Conservation (phyloP, 192 early-diverging fungal genomes). For the Podila verticillata region DNA sequence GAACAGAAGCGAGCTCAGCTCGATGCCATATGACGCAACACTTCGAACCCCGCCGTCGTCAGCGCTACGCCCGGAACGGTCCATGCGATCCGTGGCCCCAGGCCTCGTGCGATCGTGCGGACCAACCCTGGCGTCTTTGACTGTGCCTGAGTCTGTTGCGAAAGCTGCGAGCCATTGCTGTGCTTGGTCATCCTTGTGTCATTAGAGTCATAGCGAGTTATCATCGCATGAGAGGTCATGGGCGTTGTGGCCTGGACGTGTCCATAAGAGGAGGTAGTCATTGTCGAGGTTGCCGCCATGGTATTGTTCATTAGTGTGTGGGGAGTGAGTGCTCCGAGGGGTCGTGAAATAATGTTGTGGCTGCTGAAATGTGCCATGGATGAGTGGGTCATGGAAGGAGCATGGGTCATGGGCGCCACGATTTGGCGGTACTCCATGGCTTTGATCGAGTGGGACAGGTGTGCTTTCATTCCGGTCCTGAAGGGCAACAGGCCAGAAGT, state of each 20-base stretch:
- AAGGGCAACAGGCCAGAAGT: conserved; percentile 10
- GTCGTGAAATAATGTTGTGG: neutral
- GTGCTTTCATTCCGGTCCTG: neutral
- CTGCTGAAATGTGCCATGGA: neutral
- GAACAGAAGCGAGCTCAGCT: neutral
- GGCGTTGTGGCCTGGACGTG: conserved; percentile 1
- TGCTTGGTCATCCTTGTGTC: conserved; percentile 1
- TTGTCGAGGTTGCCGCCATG: neutral
- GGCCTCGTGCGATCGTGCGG: conserved; percentile 23
- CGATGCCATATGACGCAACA: conserved; percentile 21
- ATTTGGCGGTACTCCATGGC: neutral
- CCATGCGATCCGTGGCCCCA: conserved; percentile 37
- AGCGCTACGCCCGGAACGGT: conserved; percentile 42
- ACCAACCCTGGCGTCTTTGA: conserved; percentile 11
- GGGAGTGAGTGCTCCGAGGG: neutral
- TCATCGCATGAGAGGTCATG: neutral
- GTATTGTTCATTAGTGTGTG: neutral
- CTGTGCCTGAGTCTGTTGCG: neutral
- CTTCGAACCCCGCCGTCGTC: conserved; percentile 42
- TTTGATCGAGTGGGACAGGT: conserved; percentile 4
- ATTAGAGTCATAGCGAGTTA: conserved; percentile 15
- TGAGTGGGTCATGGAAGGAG: neutral
- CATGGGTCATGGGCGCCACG: neutral
- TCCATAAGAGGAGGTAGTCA: too few relatives aligned
- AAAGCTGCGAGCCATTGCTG: neutral